Base-by-base conservation (phyloP, 495 filamentous ascomycete genomes). In the Penicillium psychrofluorescens region DNA sequence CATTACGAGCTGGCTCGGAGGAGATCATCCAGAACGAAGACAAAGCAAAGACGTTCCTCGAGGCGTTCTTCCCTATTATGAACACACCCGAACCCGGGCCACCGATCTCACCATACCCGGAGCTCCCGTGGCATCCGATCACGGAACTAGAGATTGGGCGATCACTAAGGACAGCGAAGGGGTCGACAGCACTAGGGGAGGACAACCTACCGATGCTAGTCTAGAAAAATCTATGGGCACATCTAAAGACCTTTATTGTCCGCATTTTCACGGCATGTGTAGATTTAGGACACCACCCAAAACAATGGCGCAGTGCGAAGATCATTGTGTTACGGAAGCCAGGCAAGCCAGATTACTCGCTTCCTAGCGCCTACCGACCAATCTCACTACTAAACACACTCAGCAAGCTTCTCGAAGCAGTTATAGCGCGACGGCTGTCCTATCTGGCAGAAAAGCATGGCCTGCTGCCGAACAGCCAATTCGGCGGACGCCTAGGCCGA, bases 361-460 rank as follows among this genome's bases (percentile, higher is more conserved):
- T 35, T 6, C 41, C 46, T 11, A 38, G 44, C 10, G 45, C 40
- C 6, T 55, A 55, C n/a, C 51, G 45, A 10, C 51, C 46, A 8
- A 58, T 58, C 33, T 50, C 44, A 30, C 46, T 58, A 6, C 38
- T 60, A 0, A 60, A 54, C 40, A 56, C 48, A 16, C 45, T 60
- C 7, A 44, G 48, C 1, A 60, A 60, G 32, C 22, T 55, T 2
- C 47, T 59, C 1, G 53, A 59, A 29, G 46, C 47, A 29, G 50
- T 32, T 7, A 11, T 32, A 11, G 30, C 30, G 7, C 30, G 30
- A 11, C 30, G 30, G 30, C 11, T 32, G 11, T 41, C 11, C 7
- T 58, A 43, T 40, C 22, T 22, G 4, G 46, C 41, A n/a, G 51
- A 58, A 29, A 36, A 34, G 6, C 32, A 54, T 14, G 13, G 12